Evolutionary conservation across 2,329 filamentous ascomycete genomes (phyloP).

Genomic region (Helicocarpus griseus): DNA sequence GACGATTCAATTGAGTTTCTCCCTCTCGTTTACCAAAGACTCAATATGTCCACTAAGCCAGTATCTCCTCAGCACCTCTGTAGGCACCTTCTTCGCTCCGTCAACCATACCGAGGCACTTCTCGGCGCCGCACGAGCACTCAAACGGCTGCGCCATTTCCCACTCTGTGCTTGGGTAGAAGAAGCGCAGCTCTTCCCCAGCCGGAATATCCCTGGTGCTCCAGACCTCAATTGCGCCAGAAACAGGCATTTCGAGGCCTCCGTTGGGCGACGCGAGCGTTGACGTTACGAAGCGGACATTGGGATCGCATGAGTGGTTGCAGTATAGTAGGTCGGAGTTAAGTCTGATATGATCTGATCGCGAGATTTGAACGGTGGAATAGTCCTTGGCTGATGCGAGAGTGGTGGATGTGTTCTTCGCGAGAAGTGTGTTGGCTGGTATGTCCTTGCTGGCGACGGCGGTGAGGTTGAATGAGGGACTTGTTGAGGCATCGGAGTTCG

Average conservation of each 20-base stretch:
- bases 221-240: conserved; percentile 13
- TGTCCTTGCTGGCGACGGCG: conserved; percentile 45
- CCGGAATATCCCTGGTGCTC: conserved; percentile 13
- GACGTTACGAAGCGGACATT: conserved; percentile 51
- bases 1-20: conserved; percentile 5
- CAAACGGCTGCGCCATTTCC: conserved; percentile 62
- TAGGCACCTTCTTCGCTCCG: conserved; percentile 53
- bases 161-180: conserved; percentile 71
- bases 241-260: conserved; percentile 21
- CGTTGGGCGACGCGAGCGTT: conserved; percentile 44
- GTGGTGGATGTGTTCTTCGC: conserved; percentile 51
- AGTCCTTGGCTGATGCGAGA: conserved; percentile 35
- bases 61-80: conserved; percentile 44
- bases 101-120: conserved; percentile 53
- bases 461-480: conserved; percentile 49
- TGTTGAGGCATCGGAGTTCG: conserved; percentile 20
- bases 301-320: conserved; percentile 60
- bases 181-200: conserved; percentile 43
- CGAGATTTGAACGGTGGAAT: conserved; percentile 55
- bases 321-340: conserved; percentile 58
- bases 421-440: conserved; percentile 55
- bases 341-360: conserved; percentile 49
- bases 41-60: conserved; percentile 55
- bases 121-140: conserved; percentile 50
- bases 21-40: conserved; percentile 8